These are phyloP conservation scores for Furcasterigmium furcatum DNA, from an alignment of 2,329 filamentous ascomycete genomes.

Conservation along the genomic window DNA sequence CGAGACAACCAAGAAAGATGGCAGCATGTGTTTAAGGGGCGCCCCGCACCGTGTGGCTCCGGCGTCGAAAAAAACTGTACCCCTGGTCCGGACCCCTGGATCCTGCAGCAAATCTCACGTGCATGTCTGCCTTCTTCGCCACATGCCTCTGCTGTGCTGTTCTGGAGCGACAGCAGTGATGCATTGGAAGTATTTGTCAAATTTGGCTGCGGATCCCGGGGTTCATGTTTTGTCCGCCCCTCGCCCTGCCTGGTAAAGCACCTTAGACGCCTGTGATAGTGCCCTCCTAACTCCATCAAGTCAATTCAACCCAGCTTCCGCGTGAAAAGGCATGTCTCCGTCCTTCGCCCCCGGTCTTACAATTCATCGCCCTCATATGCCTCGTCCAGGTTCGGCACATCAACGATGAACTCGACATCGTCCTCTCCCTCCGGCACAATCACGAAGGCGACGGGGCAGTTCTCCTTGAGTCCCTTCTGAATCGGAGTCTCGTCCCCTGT, in stretches of 20 bases:
- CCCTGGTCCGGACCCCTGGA: neutral
- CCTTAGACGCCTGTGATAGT: too few relatives aligned
- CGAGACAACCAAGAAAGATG: neutral
- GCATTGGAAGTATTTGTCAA: too few relatives aligned
- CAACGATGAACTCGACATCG: conserved; percentile 39
- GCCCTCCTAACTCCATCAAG: neutral
- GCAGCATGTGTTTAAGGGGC: neutral
- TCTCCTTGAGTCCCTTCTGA: conserved; percentile 41
- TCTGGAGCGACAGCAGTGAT: too few relatives aligned
- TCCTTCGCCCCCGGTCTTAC: neutral
- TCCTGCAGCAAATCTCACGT: neutral
- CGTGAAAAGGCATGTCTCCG: neutral
- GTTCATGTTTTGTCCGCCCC: too few relatives aligned
- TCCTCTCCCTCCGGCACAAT: conserved; percentile 36
- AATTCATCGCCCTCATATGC: conserved; percentile 25
- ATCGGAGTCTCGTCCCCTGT: conserved; percentile 33
- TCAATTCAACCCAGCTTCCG: neutral
- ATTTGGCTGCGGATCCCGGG: neutral
- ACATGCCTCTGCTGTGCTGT: too few relatives aligned
- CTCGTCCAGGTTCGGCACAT: conserved; percentile 37
- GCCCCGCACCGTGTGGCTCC: neutral
- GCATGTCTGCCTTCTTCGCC: too few relatives aligned
- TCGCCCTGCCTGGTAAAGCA: too few relatives aligned
- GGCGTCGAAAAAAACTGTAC: neutral
- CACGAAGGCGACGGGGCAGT: conserved; percentile 46